Evolutionary conservation across 23 red algal species (phyloP).

Genomic region (Pyropia yezoensis): DNA sequence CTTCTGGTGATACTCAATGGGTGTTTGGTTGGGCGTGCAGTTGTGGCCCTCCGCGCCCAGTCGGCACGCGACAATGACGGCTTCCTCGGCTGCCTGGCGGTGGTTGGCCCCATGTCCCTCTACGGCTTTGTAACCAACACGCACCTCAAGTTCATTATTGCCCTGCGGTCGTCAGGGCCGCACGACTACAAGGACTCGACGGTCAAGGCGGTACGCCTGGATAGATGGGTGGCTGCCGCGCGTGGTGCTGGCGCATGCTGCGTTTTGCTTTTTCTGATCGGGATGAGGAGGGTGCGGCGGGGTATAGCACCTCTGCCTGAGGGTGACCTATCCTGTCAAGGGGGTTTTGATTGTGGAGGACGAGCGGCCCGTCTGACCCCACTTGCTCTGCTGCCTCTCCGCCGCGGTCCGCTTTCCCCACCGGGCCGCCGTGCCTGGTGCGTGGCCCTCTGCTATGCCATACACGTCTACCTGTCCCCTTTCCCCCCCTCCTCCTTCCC

Average conservation of each 20-base stretch:
- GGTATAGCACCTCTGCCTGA: no score
- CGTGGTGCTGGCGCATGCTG: neutral
- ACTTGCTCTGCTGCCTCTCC: no score
- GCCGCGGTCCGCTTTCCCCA: no score
- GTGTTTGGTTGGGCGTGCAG: neutral
- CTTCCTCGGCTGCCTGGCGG: conserved; percentile 56
- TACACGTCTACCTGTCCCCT: no score
- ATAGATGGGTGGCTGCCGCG: no score
- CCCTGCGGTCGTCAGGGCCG: conserved; percentile 7
- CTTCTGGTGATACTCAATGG: no score
- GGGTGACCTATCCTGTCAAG: no score
- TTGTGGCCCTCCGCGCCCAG: neutral
- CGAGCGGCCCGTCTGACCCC: no score
- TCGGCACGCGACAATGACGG: conserved; percentile 12
- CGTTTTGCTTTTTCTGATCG: neutral
- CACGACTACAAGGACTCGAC: conserved; percentile 3
- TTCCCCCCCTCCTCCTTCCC: no score
- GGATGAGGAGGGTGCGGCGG: neutral
- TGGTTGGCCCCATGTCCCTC: conserved; percentile 30
- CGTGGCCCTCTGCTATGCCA: no score
- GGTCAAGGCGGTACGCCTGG: conserved; percentile 7
- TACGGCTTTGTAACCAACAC: conserved; percentile 44
- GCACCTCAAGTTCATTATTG: conserved; percentile 30
- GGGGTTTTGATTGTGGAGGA: no score
- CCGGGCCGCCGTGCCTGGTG: no score